Percentiles rank a stretch among this genome's conserved stretches.
Evolutionary conservation across 768 basidiomycete genomes (phyloP).

Genomic region (Cystofilobasidium macerans): DNA sequence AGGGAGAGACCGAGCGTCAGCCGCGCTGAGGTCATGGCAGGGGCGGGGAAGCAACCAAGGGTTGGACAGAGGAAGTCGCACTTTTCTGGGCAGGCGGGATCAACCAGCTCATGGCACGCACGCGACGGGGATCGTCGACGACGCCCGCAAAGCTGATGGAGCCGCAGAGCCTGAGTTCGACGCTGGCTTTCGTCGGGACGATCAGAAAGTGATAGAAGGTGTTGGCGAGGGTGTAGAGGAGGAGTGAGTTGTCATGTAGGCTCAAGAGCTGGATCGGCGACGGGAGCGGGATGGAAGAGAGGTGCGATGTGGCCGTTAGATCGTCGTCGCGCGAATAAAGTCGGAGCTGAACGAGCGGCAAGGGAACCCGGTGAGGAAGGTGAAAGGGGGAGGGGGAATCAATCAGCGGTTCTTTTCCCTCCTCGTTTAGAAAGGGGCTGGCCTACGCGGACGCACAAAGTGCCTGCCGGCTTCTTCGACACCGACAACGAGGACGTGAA

Average conservation of each 20-base stretch:
- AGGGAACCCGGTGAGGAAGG: no score
- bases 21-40: neutral
- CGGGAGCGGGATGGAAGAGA: conserved; percentile 65
- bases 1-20: neutral
- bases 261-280: conserved; percentile 77
- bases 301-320: conserved; percentile 65
- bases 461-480: conserved; percentile 52
- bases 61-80: conserved; percentile 40
- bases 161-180: conserved; percentile 80
- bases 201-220: conserved; percentile 86
- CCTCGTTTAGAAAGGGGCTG: no score
- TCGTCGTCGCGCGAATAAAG: conserved; percentile 89
- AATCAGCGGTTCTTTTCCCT: no score
- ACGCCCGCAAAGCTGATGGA: conserved; percentile 90
- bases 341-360: no score
- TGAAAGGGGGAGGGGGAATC: no score
- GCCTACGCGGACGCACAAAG: conserved; percentile 3
- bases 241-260: conserved; percentile 82
- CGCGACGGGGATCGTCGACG: conserved; percentile 67
- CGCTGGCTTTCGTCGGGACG: conserved; percentile 59
- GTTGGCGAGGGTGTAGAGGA: conserved; percentile 91
- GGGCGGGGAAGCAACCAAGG: conserved; percentile 13
- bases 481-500: conserved; percentile 83
- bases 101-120: conserved; percentile 92
- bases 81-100: conserved; percentile 86